phyloP scores from a whole-genome alignment of 1,139 yeast genomes.

The Spencermartinsiella ligniputridi region DNA sequence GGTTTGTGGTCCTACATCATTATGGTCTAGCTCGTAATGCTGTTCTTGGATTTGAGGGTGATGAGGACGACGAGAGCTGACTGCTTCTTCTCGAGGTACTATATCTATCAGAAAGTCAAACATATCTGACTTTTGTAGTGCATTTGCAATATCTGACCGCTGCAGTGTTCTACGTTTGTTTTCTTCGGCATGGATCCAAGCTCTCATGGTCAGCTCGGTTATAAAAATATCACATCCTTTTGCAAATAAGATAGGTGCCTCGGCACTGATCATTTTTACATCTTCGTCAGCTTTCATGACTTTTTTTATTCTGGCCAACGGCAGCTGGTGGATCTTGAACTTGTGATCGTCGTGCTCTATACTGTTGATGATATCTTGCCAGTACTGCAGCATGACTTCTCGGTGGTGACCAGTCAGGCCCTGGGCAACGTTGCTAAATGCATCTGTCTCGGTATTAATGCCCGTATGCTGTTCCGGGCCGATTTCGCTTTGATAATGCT shows the following conservation, averaged over 20 bases:
- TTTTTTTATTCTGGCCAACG: slow-evolving; percentile 88
- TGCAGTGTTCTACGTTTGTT: slow-evolving; percentile 91
- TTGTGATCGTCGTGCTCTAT: slow-evolving; percentile 89
- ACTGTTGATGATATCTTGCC: slow-evolving; percentile 87
- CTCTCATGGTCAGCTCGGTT: slow-evolving; percentile 95
- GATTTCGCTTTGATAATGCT: background rate
- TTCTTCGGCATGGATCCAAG: slow-evolving; percentile 98
- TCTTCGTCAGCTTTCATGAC: slow-evolving; percentile 99
- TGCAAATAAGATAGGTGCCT: slow-evolving; percentile 94
- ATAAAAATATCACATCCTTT: slow-evolving; percentile 97
- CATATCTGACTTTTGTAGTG: slow-evolving; percentile 92
- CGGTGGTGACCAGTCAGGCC: slow-evolving; percentile 80
- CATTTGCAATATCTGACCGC: slow-evolving; percentile 92
- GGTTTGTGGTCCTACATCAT: slow-evolving; percentile 4
- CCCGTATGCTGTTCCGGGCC: background rate
- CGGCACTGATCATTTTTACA: slow-evolving; percentile 95
- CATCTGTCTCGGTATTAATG: slow-evolving; percentile 12
- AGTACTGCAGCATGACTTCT: slow-evolving; percentile 88
- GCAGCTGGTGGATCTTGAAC: slow-evolving; percentile 89
- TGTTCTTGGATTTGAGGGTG: background rate
- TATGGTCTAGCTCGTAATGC: slow-evolving; percentile 1
- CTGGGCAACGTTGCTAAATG: slow-evolving; percentile 86
- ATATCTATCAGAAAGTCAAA: slow-evolving; percentile 94
- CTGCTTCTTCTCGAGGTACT: slow-evolving; percentile 64
- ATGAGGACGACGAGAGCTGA: background rate